Base-by-base conservation (phyloP, 163 green algal genomes). In the Trebouxia gelatinosa region DNA sequence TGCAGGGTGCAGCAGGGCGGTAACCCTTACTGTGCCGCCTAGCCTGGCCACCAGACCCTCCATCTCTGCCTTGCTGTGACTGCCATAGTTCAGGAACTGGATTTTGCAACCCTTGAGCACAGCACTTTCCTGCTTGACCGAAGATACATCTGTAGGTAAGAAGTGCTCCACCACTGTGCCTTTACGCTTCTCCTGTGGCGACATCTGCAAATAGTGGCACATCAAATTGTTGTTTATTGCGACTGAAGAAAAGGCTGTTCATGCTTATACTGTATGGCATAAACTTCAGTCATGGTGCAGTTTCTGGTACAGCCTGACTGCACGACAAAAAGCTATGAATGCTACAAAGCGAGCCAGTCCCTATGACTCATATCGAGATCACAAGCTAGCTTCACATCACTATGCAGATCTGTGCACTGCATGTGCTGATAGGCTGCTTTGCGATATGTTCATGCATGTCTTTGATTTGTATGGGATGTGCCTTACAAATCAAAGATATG, bases 41-140 rank as follows among this genome's bases (percentile, higher is more conserved):
- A 83, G 72, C 5, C 62, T 64, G 1, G 29, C 48, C 7, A 83
- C 79, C 0, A 80, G 16, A 0, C 13, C 32, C 40, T 83, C 79
- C 62, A 80, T 29, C 2, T 78, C 51, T 6, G 39, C 21, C 65
- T 80, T 80, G 50, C 50, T 71, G 50, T 71, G 29, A 6, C 2
- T 46, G 72, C 79, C 74, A 74, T 65, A 80, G 64, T 79, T 74
- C 70, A 79, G 40, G 38, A 83, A 80, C 9, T 50, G 48, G n/a
- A 83, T 59, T 17, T 40, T 37, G 19, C 32, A 43, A 21, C 39
- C 64, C 48, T 66, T 51, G 28, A 83, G 64, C 2, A 46, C 34
- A 7, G 74, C 29, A 32, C 59, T 54, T 57, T 83, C 79, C 50
- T 65, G 31, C 61, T 70, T 58, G 37, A 83, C 23, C 6, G 35